phyloP scores from a whole-genome alignment of 2,329 filamentous ascomycete genomes.

The Aquanectria penicillioides region DNA sequence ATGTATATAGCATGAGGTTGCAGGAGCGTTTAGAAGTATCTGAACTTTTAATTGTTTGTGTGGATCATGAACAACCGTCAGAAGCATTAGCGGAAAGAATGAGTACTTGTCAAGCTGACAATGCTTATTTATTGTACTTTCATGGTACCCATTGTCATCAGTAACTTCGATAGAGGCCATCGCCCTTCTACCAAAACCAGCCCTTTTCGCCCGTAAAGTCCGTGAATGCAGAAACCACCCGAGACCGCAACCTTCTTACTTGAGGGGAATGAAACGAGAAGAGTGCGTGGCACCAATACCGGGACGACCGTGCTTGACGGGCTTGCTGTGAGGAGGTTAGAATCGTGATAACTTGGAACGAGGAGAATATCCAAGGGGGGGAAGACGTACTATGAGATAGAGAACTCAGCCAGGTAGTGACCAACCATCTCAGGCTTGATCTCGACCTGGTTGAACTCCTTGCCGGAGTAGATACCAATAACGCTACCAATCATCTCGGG shows the following conservation, averaged over 20 bases:
- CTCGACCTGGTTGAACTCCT: conserved; percentile 99
- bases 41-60: background rate
- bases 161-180: conserved; percentile 55
- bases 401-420: conserved; percentile 99
- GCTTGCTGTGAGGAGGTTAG: conserved; percentile 80
- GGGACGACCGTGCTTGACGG: conserved; percentile 99
- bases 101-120: conserved; percentile 47
- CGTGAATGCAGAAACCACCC: conserved; percentile 68
- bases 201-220: conserved; percentile 66
- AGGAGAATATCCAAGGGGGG: background rate
- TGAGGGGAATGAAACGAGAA: conserved; percentile 99
- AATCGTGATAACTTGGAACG: conserved; percentile 1
- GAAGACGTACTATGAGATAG: conserved; percentile 94
- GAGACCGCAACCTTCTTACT: conserved; percentile 79
- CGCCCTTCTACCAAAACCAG: conserved; percentile 63
- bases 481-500: conserved; percentile 99
- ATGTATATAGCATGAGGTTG: too few species aligned
- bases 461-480: conserved; percentile 99
- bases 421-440: conserved; percentile 99
- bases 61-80: conserved; percentile 15
- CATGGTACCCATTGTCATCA: conserved; percentile 57
- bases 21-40: background rate
- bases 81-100: conserved; percentile 27
- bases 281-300: conserved; percentile 99
- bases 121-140: conserved; percentile 55